Evolutionary conservation across 805 yeast genomes (phyloP).

Genomic region (Zygosaccharomyces pseudorouxii): DNA sequence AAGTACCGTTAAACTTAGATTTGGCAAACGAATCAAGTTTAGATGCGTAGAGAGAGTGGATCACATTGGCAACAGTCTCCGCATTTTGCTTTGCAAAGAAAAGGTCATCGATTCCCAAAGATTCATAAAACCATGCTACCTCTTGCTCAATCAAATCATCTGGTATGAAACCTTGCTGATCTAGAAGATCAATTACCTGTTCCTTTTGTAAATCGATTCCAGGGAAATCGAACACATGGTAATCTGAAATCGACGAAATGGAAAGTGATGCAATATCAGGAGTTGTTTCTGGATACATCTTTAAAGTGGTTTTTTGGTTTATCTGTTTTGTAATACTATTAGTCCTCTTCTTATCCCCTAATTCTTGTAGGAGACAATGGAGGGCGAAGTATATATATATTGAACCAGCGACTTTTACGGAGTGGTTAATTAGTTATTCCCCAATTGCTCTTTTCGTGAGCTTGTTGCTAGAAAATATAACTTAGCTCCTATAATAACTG

Average conservation of each 20-base stretch:
- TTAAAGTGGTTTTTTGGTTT: neutral
- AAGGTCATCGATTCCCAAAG: conserved; percentile 85
- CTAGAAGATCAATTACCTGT: conserved; percentile 74
- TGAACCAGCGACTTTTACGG: too few species aligned
- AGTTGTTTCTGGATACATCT: conserved; percentile 8
- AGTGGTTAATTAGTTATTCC: too few species aligned
- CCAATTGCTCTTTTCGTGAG: neutral
- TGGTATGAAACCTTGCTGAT: conserved; percentile 84
- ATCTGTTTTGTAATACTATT: neutral
- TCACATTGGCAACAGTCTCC: conserved; percentile 73
- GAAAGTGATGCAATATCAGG: conserved; percentile 42
- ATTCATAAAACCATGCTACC: conserved; percentile 82
- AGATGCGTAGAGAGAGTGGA: conserved; percentile 86
- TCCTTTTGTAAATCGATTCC: conserved; percentile 80
- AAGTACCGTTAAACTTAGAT: conserved; percentile 38
- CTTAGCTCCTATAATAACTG: neutral
- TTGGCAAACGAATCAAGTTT: conserved; percentile 82
- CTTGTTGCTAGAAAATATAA: neutral
- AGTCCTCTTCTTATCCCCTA: neutral
- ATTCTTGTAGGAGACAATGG: neutral
- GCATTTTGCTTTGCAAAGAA: conserved; percentile 85
- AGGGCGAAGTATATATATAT: too few species aligned
- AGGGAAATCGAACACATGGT: conserved; percentile 67
- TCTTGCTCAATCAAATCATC: conserved; percentile 80
- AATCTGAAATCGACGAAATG: conserved; percentile 52